Base-by-base conservation (phyloP, 352 stramenopile species). In the Pythium oligandrum region DNA sequence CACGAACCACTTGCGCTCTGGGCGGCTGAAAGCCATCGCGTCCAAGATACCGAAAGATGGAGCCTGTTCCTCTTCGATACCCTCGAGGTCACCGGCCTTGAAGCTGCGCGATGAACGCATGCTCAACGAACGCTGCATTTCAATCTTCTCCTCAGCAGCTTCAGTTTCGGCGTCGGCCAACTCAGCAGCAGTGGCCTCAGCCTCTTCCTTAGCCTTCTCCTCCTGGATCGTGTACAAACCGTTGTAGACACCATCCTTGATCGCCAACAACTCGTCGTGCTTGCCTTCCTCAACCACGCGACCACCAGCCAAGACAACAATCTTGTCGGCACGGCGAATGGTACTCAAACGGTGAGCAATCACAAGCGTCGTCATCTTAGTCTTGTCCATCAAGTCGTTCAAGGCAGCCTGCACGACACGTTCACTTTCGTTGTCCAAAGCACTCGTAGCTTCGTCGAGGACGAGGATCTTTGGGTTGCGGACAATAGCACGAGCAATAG, bases 161-260 rank as follows among this genome's bases (percentile, higher is more conserved):
- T 96, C 7, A 73, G 76, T 43, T 95, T 74, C 30, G 83, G 88
- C 38, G 87, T 91, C 36, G 70, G 88, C 32, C 96, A 67, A 12
- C 70, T 69, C 17, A 53, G 56, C 7, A 70, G 76, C 36, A 9
- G 51, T 35, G 4, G 31, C 51, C 0, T 44, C 51, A 2, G 8
- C 48, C 4, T 40, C 51, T 30, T 58, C 51, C 33, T 51, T 51
- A 7, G 51, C 8, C 35, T 51, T 50, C 2, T 36, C 8, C 17
- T 61, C 54, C 40, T 78, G 66, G 46, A 96, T 88, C 40, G 72
- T 81, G 51, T 95, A 83, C 53, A 85, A 68, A 17, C 75, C 96
- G 39, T 94, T 76, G 63, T 95, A 97, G 2, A 73, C 48, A 31
- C 64, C 68, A 12, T 82, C 67, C 45, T 96, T 70, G 6, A 93